Conservation (phyloP, 2,329 filamentous ascomycete genomes). For the Rasamsonia emersonii region DNA sequence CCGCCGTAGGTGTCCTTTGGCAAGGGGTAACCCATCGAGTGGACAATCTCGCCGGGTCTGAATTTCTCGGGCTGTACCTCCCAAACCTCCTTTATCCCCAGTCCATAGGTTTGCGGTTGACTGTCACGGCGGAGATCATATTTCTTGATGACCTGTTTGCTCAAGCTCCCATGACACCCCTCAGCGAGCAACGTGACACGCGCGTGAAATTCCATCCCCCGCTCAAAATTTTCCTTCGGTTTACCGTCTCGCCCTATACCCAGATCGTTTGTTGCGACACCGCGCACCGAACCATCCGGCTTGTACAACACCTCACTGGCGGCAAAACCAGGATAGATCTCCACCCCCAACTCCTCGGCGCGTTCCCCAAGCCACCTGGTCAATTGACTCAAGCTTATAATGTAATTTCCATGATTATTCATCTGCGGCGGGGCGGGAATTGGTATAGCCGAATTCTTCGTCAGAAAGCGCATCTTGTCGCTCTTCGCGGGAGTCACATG, state of each 20-base stretch:
- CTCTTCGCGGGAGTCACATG: conserved; percentile 72
- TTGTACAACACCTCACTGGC: conserved; percentile 87
- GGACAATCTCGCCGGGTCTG: conserved; percentile 71
- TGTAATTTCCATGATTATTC: conserved; percentile 97
- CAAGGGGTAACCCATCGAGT: conserved; percentile 89
- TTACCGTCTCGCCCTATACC: conserved; percentile 74
- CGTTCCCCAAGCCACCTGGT: conserved; percentile 92
- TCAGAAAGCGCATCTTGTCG: conserved; percentile 92
- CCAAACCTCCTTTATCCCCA: conserved; percentile 96
- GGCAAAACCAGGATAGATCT: conserved; percentile 93
- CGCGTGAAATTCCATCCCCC: conserved; percentile 97
- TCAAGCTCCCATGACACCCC: conserved; percentile 90
- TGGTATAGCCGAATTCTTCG: conserved; percentile 66
- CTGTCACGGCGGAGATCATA: conserved; percentile 83
- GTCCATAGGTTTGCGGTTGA: conserved; percentile 88
- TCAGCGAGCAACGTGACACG: conserved; percentile 85
- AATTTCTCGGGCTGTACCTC: conserved; percentile 92
- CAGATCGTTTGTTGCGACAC: conserved; percentile 92
- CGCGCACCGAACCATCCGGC: conserved; percentile 76
- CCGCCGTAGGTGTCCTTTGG: conserved; percentile 87
- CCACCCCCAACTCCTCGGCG: conserved; percentile 92
- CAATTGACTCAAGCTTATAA: conserved; percentile 89
- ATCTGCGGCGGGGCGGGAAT: conserved; percentile 90
- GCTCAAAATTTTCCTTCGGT: conserved; percentile 83
- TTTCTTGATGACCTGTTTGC: conserved; percentile 90